Evolutionary conservation across 2,329 filamentous ascomycete species (phyloP).

Genomic region (Diaporthe sp.): DNA sequence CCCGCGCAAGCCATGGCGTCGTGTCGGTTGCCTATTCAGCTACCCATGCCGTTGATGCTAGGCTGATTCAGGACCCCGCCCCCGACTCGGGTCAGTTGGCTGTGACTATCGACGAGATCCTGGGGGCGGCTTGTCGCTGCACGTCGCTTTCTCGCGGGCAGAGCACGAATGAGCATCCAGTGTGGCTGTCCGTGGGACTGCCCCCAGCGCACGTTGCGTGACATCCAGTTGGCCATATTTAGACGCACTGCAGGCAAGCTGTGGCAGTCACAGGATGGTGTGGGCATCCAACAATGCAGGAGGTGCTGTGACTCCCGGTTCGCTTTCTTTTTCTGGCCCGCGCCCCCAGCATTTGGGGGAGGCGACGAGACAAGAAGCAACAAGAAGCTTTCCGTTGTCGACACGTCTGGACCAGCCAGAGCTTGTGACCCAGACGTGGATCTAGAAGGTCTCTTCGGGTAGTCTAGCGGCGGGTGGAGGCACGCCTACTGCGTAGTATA

Average conservation of each 20-base stretch:
- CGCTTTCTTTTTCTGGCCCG: slow-evolving; percentile 13
- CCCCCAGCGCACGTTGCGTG: slow-evolving; percentile 20
- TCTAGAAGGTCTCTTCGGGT: slow-evolving; percentile 24
- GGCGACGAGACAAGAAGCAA: neutral
- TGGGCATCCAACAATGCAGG: neutral
- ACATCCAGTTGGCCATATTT: slow-evolving; percentile 35
- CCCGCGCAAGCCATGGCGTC: slow-evolving; percentile 23
- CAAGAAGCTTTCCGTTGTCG: neutral
- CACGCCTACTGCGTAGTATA: neutral
- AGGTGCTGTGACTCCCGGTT: slow-evolving; percentile 16
- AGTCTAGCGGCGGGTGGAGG: slow-evolving; percentile 31
- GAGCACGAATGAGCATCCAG: slow-evolving; percentile 32
- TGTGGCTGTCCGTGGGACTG: slow-evolving; percentile 10
- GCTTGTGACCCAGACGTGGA: slow-evolving; percentile 14
- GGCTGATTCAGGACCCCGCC: slow-evolving; percentile 26
- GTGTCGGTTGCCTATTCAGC: slow-evolving; percentile 28
- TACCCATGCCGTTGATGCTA: slow-evolving; percentile 29
- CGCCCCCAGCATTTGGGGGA: slow-evolving; percentile 8
- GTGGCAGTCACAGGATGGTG: slow-evolving; percentile 23
- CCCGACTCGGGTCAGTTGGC: slow-evolving; percentile 31
- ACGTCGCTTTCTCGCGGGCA: slow-evolving; percentile 29
- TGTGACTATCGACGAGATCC: slow-evolving; percentile 18
- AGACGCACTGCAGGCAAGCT: slow-evolving; percentile 24
- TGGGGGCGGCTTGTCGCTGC: slow-evolving; percentile 26
- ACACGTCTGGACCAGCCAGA: slow-evolving; percentile 10